These are phyloP conservation scores for Soucietia sequanensis DNA, from an alignment of 805 yeast genomes.

Conservation along the genomic window DNA sequence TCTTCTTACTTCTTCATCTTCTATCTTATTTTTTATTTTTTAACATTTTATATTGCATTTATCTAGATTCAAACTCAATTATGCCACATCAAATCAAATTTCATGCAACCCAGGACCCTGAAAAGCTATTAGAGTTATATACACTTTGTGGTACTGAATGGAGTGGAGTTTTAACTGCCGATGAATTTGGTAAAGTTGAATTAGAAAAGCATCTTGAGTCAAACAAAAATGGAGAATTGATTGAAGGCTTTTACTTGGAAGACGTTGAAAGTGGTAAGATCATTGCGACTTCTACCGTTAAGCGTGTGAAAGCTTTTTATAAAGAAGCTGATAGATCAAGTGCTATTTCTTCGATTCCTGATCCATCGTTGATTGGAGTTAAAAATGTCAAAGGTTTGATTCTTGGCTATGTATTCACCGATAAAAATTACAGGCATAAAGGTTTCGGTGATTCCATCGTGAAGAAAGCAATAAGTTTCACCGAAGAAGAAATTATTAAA, in stretches of 20 bases:
- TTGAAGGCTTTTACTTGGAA: conserved; percentile 26
- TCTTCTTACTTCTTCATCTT: no score
- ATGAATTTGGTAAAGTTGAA: conserved; percentile 21
- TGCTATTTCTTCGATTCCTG: conserved; percentile 28
- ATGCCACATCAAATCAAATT: conserved; percentile 1
- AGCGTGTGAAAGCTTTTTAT: conserved; percentile 23
- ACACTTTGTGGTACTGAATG: conserved; percentile 24
- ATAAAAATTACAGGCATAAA: conserved; percentile 20
- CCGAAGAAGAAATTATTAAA: conserved; percentile 29
- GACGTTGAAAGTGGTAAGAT: conserved; percentile 17
- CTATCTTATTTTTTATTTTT: no score
- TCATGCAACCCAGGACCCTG: conserved; percentile 19
- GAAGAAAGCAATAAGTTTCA: conserved; percentile 24
- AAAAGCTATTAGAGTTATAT: conserved; percentile 17
- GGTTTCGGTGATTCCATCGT: conserved; percentile 31
- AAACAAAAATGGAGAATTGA: conserved; percentile 15
- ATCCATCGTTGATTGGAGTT: conserved; percentile 32
- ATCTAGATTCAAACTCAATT: no score
- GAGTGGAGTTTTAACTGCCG: conserved; percentile 17
- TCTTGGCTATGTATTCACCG: conserved; percentile 27
- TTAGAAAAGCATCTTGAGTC: conserved; percentile 9
- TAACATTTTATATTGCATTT: no score
- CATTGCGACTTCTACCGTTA: conserved; percentile 23
- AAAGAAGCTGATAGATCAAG: conserved; percentile 24
- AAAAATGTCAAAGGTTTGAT: conserved; percentile 25